A percentile compares a stretch with the other conserved stretches of the same genome.
Evolutionary conservation across 2,329 filamentous ascomycete species (phyloP).

Genomic region (Diaporthe humulicola): DNA sequence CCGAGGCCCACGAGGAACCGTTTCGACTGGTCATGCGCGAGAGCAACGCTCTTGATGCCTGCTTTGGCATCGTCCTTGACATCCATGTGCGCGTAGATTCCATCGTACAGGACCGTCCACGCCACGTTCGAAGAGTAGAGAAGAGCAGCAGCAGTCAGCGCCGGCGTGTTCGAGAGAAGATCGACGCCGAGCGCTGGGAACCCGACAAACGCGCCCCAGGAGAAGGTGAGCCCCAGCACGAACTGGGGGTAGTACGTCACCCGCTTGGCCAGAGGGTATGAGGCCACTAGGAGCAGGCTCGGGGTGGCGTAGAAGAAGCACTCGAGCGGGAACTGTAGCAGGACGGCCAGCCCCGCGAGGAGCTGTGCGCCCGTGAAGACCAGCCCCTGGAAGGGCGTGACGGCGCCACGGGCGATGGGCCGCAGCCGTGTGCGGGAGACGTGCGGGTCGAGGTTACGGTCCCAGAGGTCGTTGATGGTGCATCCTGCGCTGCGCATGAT

Average conservation of each 20-base stretch:
- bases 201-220: slow-evolving; percentile 90
- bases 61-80: slow-evolving; percentile 87
- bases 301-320: slow-evolving; percentile 86
- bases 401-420: slow-evolving; percentile 83
- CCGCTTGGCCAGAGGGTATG: slow-evolving; percentile 87
- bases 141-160: slow-evolving; percentile 74
- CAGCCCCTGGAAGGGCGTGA: slow-evolving; percentile 79
- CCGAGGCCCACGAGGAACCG: slow-evolving; percentile 79
- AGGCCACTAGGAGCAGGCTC: slow-evolving; percentile 78
- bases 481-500: slow-evolving; percentile 92
- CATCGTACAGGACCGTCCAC: slow-evolving; percentile 92
- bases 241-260: slow-evolving; percentile 90
- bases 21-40: slow-evolving; percentile 87
- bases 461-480: slow-evolving; percentile 92
- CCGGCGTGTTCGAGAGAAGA: slow-evolving; percentile 73
- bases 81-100: slow-evolving; percentile 95
- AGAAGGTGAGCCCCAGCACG: slow-evolving; percentile 86
- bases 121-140: slow-evolving; percentile 84
- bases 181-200: slow-evolving; percentile 87
- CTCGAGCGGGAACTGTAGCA: slow-evolving; percentile 80
- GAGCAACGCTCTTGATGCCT: slow-evolving; percentile 89
- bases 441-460: slow-evolving; percentile 86
- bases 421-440: slow-evolving; percentile 82
- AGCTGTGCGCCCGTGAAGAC: slow-evolving; percentile 82
- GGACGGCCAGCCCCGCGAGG: slow-evolving; percentile 77